Evolutionary conservation across 257 asterid species (phyloP), one percentile per base, ranked within the genome.

Genomic region (Lycium ferocissimum): DNA sequence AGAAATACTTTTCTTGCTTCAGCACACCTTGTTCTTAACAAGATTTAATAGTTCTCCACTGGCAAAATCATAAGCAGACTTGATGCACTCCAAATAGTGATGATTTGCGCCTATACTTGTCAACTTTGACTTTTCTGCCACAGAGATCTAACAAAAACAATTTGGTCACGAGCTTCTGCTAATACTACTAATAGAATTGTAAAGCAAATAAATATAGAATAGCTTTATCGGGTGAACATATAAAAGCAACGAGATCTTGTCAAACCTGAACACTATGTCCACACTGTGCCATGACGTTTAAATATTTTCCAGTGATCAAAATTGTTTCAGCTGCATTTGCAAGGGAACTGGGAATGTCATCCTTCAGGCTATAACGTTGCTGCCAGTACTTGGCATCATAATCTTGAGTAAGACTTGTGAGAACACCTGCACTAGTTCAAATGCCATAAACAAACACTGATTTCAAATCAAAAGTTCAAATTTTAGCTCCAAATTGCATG

Each of bases 241-340:
- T 66, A 84, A 58, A 8, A 58, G 63, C 63, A 85, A 83, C 80
- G 65, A 78, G 49, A 69, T 59, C 71, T 49, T 3, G 58, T 53
- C 69, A 85, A 87, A 96, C 99, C 98, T 93, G 98, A 91, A 93
- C 88, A 87, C 86, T 87, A 71, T 94, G 97, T 83, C 98, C 98
- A 87, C 99, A 96, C 90, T 96, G 98, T 91, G 97, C 92, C 99
- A 96, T 94, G 89, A 94, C 99, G 85, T 96, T 96, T 86, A 96
- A 88, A 89, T 94, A 96, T 89, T 96, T 96, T 81, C 99, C 99
- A 1, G 98, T 96, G 5, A 95, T 94, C 90, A 96, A 90, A 90
- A 96, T 93, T 73, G 94, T 94, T 89, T 91, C 98, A 88, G 99
- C 98, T 78, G 98, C 98, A 93, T 92, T 93, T 73, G 93, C 95